Percentiles rank a stretch among this genome's conserved stretches.
Conservation (phyloP, 441 rosid genomes). For the Brassica hybrid region DNA sequence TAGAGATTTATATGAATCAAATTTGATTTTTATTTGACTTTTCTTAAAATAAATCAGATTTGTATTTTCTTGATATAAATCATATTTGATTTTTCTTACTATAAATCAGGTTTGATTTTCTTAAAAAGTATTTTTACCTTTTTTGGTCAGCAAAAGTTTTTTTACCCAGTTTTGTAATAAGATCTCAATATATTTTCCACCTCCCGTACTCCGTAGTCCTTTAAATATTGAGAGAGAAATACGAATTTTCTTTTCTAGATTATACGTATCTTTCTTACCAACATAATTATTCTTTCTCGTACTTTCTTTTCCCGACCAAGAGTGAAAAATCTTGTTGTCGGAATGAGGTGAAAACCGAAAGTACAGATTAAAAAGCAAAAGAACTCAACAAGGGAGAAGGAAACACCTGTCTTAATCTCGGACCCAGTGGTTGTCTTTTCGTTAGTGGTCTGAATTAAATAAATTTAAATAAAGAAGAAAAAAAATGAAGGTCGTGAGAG, state of each 20-base stretch:
- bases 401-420: constrained; percentile 29
- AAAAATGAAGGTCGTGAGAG: constrained; percentile 24
- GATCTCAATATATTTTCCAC: no score
- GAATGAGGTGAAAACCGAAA: constrained; percentile 6
- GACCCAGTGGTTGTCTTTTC: constrained; percentile 29
- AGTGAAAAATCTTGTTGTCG: background rate
- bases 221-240: background rate
- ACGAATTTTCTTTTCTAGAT: background rate
- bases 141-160: no score
- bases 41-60: no score
- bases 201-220: no score
- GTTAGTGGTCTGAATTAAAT: constrained; percentile 15
- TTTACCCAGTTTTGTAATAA: background rate
- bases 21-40: no score
- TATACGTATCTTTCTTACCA: background rate
- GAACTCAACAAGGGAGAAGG: constrained; percentile 4
- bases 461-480: constrained; percentile 1
- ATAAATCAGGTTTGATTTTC: background rate
- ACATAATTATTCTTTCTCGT: constrained; percentile 19
- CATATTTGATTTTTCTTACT: no score
- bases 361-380: background rate
- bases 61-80: no score
- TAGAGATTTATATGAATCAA: no score
- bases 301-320: background rate
- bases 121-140: no score